Conservation (phyloP, 305 asterid species). For the Plantago lanceolata region DNA sequence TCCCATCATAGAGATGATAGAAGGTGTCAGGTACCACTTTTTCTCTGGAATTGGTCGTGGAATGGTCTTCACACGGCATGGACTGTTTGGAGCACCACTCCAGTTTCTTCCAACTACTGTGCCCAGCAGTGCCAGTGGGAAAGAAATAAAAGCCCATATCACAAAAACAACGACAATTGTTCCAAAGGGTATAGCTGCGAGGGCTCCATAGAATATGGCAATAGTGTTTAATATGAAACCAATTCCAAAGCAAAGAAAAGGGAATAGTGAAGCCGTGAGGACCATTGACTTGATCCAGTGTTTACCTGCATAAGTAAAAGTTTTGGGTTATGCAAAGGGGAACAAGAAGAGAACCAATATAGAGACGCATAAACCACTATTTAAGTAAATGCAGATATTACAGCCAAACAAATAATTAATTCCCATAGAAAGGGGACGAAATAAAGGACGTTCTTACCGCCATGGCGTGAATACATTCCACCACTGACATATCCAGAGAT, state of each 20-base stretch:
- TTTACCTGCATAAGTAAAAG: conserved; percentile 39
- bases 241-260: conserved; percentile 55
- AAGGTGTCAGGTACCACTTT: conserved; percentile 68
- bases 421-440: neutral
- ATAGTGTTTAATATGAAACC: conserved; percentile 50
- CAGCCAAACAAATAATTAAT: neutral
- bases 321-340: neutral
- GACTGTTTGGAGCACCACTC: conserved; percentile 65
- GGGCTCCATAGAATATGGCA: conserved; percentile 59
- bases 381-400: neutral
- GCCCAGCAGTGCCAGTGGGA: conserved; percentile 61
- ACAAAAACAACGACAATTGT: conserved; percentile 56
- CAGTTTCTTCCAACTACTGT: conserved; percentile 66
- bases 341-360: neutral
- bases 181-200: conserved; percentile 60
- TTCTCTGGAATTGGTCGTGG: conserved; percentile 82
- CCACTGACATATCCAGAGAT: conserved; percentile 74
- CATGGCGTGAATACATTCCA: conserved; percentile 69
- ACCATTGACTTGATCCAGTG: conserved; percentile 60
- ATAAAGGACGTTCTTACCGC: conserved; percentile 40
- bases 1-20: conserved; percentile 55
- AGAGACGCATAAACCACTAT: neutral
- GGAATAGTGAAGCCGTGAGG: conserved; percentile 65
- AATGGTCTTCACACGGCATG: conserved; percentile 66
- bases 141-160: conserved; percentile 62